Evolutionary conservation across 31 red algal species (phyloP), one percentile per base, ranked within the genome.

Genomic region (Odonthalia washingtoniensis): DNA sequence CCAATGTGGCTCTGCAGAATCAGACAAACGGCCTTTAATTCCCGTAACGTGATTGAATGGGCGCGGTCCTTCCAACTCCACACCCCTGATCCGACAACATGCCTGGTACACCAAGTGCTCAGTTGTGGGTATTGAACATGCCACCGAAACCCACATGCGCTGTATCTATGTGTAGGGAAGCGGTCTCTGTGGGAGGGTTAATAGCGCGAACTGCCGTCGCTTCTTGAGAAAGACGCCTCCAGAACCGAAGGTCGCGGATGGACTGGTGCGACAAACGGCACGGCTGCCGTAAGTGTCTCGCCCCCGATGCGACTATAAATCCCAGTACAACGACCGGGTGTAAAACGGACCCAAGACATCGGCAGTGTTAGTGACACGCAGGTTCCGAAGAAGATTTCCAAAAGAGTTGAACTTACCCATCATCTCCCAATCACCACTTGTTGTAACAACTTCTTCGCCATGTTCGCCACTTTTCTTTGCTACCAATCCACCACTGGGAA

Each of bases 291-390:
- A 14, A 21, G 39, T 87, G 45, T 9, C 0, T 17, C 21, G 70
- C 26, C 5, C n/a, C 70, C n/a, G n/a, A 38, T 0, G 34, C 16
- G 52, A 61, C 52, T 61, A 61, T 24, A 72, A 28, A 30, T 77
- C 74, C 74, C 74, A 77, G 52, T 81, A 81, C 53, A 81, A 57
- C n/a, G 78, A 81, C 78, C 78, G 46, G 6, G 78, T 67, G 78
- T 68, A 57, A 81, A 81, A 32, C 57, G 31, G 27, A 62, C 76
- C 77, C 60, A 89, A 18, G 76, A 77, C 86, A 81, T 81, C 17
- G 77, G 63, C 61, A 89, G 41, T 21, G 33, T 46, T 63, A 43
- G 33, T 24, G 86, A 43, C 16, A 81, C 86, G 44, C 76, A 80
- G n/a, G 46, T 21, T 18, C 76, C 86, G 17, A 75, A 81, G 63